Evolutionary conservation across 1,139 yeast species (phyloP).

Genomic region (Chernovozyma aurita): DNA sequence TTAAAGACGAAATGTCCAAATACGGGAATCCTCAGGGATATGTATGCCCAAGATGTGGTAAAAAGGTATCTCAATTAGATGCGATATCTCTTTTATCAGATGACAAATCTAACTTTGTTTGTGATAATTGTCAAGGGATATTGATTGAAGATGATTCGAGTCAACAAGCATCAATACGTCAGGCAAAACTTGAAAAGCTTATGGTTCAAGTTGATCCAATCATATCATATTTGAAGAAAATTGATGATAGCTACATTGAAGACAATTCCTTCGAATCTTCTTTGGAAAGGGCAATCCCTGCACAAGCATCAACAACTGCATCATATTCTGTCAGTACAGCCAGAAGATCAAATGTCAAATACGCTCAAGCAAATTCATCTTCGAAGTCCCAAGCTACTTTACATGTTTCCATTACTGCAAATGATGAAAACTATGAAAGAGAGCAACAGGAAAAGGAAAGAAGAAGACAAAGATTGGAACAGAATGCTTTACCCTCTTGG

Average conservation of each 20-base stretch:
- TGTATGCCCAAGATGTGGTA: conserved; percentile 80
- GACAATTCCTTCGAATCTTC: conserved; percentile 87
- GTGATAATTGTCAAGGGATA: conserved; percentile 77
- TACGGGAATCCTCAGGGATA: conserved; percentile 93
- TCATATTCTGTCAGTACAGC: conserved; percentile 47
- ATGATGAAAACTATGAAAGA: conserved; percentile 71
- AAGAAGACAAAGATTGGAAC: conserved; percentile 72
- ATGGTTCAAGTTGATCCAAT: conserved; percentile 91
- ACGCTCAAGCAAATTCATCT: conserved; percentile 34
- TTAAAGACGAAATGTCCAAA: conserved; percentile 75
- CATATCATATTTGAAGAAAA: conserved; percentile 73
- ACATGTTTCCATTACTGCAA: conserved; percentile 88
- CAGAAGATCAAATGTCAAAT: conserved; percentile 26
- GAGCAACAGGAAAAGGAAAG: conserved; percentile 65
- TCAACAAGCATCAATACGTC: conserved; percentile 76
- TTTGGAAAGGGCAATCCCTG: conserved; percentile 75
- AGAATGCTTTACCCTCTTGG: conserved; percentile 96
- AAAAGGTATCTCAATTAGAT: conserved; percentile 79
- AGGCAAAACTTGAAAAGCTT: conserved; percentile 73
- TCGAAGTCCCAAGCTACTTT: conserved; percentile 64
- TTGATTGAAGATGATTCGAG: conserved; percentile 86
- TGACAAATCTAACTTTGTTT: conserved; percentile 74
- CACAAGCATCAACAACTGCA: conserved; percentile 65
- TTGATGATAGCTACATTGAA: conserved; percentile 80
- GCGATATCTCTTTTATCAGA: conserved; percentile 78